Conservation (phyloP, 2,329 filamentous ascomycete genomes). For the Coleophoma eucalyptorum region DNA sequence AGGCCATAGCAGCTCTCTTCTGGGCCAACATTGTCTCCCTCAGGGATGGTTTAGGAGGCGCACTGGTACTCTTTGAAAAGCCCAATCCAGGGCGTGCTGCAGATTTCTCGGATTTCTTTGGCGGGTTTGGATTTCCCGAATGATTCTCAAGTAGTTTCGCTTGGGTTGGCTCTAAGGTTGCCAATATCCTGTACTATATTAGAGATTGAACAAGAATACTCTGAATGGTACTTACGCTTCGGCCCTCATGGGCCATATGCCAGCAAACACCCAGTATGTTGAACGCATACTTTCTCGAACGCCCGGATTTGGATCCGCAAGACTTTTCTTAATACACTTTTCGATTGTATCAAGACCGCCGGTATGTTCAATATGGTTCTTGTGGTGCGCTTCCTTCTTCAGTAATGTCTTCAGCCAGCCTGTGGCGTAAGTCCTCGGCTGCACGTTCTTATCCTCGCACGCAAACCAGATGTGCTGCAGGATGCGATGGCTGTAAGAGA, state of each 20-base stretch:
- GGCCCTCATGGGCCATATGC: constrained; percentile 73
- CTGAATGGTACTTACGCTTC: constrained; percentile 53
- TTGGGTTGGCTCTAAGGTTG: constrained; percentile 71
- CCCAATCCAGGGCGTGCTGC: constrained; percentile 51
- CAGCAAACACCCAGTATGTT: constrained; percentile 81
- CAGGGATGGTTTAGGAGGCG: constrained; percentile 58
- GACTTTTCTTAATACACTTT: constrained; percentile 83
- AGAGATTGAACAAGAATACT: constrained; percentile 9
- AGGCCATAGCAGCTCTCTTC: constrained; percentile 56
- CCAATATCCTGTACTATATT: constrained; percentile 61
- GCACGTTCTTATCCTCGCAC: constrained; percentile 89
- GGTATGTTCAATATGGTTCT: constrained; percentile 76
- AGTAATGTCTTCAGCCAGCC: constrained; percentile 84
- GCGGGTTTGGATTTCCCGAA: constrained; percentile 72
- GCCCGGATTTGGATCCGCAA: constrained; percentile 85
- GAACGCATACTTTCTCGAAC: constrained; percentile 83
- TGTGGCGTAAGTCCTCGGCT: constrained; percentile 73
- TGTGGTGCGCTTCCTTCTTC: constrained; percentile 73
- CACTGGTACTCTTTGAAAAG: constrained; percentile 59
- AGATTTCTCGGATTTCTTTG: constrained; percentile 48
- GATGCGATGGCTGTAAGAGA: constrained; percentile 75
- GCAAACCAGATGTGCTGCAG: constrained; percentile 83
- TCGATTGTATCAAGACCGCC: constrained; percentile 81
- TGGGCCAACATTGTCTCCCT: constrained; percentile 83
- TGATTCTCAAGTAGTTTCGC: constrained; percentile 81